Base-by-base conservation (phyloP, 1,284 basidiomycete genomes). In the Ceratobasidium sp. region DNA sequence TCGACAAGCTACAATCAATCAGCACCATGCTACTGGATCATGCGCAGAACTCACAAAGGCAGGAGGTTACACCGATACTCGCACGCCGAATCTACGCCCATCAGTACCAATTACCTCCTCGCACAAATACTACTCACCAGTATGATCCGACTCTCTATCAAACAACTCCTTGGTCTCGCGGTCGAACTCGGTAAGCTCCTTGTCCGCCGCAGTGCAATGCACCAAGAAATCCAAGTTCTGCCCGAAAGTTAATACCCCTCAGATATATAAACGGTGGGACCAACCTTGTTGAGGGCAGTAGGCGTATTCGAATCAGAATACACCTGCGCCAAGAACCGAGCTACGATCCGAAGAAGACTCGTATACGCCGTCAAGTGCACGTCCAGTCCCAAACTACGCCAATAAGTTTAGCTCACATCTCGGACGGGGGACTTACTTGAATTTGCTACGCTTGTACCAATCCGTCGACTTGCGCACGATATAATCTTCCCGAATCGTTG, bases 401-500 rank as follows among this genome's bases (percentile, higher is more conserved):
- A 65, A 35, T 12, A 8, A 47, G 15, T 62, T 20, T 60, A 47
- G 72, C 50, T 29, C 31, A 35, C 5, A 12, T 7, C 15, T 2
- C 20, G 15, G 34, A 7, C 12, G 2, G 27, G 15, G 17, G 22
- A 77, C 85, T 53, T 72, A 88, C 89, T 87, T 88, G 75, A 86
- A 85, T 74, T 80, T 79, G 8, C 88, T 90, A 68, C 82, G 83
- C 76, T 83, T 87, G 76, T 91, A 92, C 92, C 92, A 94, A 50
- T 90, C 85, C 29, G 82, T 83, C 20, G 88, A 89, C 73, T 87
- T 86, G 43, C 90, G 83, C 50, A 92, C 85, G 74, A 93, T 88
- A 87, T 85, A 91, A 75, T 94, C 91, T 74, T 93, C 92, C 76
- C 89, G 90, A 75, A 95, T 90, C 27, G 91, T 92, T 27, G 88